A percentile compares a stretch with the other conserved stretches of the same genome.
Evolutionary conservation across 2,329 filamentous ascomycete genomes (phyloP).

Genomic region (Juglanconis juglandina): DNA sequence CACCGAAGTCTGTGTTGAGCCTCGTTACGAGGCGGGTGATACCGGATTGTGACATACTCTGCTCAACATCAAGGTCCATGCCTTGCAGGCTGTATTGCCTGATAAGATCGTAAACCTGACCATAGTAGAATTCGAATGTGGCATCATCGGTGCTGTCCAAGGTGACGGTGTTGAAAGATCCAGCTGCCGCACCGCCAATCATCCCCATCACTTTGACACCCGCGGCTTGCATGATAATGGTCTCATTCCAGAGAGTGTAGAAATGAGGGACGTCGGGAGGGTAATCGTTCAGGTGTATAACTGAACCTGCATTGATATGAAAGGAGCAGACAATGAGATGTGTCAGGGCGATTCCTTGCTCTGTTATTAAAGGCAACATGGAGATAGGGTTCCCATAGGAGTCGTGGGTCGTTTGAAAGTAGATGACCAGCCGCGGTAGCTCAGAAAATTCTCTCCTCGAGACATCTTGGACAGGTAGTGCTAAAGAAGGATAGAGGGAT

Average conservation of each 20-base stretch:
- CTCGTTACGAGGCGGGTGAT: slow-evolving; percentile 65
- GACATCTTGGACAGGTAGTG: slow-evolving; percentile 12
- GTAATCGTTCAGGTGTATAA: slow-evolving; percentile 78
- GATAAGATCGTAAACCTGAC: slow-evolving; percentile 64
- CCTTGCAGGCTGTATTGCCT: slow-evolving; percentile 61
- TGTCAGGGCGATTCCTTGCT: slow-evolving; percentile 53
- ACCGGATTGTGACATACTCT: slow-evolving; percentile 65
- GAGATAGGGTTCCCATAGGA: slow-evolving; percentile 43
- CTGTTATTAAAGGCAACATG: slow-evolving; percentile 49
- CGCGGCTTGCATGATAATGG: slow-evolving; percentile 64
- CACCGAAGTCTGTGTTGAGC: slow-evolving; percentile 66
- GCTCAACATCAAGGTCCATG: slow-evolving; percentile 77
- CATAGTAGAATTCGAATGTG: slow-evolving; percentile 71
- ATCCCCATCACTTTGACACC: slow-evolving; percentile 82
- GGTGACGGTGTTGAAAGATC: slow-evolving; percentile 58
- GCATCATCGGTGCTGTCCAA: slow-evolving; percentile 51
- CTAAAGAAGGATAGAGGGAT: not conserved
- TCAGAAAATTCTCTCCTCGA: not conserved
- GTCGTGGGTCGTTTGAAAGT: slow-evolving; percentile 55
- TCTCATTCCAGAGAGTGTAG: slow-evolving; percentile 74
- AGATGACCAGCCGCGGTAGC: slow-evolving; percentile 48
- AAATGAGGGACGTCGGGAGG: slow-evolving; percentile 65
- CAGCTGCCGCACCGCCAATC: slow-evolving; percentile 80
- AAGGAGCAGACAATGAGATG: slow-evolving; percentile 86
- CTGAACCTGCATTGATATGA: slow-evolving; percentile 69